Base-by-base conservation (phyloP, 345 rosid species). In the Arabis hirsuta region DNA sequence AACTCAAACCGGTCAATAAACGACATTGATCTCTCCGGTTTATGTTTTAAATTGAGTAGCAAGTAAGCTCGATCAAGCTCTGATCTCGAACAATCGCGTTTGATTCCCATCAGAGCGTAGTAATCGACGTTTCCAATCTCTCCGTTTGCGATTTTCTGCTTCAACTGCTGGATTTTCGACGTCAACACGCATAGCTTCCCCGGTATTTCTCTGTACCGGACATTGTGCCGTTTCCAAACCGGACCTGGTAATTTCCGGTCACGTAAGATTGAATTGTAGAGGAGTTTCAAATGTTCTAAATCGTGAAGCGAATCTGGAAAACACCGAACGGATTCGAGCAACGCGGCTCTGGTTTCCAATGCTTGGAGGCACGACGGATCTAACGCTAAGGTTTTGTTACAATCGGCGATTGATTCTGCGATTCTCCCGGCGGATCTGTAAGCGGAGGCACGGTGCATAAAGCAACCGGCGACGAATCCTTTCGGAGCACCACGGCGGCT, bases 171-270 rank as follows among this genome's bases (percentile, higher is more conserved):
- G 56, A 85, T 86, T 71, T 81, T 92, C 3, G 85, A 26, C 5
- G 97, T 79, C 55, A 96, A 83, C 0, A 87, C 86, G 41, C 96
- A 90, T 38, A 96, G 70, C 58, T 84, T 90, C 10, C 92, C 98
- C 2, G 99, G 98, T 43, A 96, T 90, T 57, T 96, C 99, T 27
- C 88, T 75, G 84, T 91, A 96, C 62, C 88, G 82, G 27, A 92
- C 96, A 2, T 87, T 80, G 67, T 92, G 99, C 42, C 89, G 85
- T 84, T 96, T 96, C 99, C 99, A 96, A 43, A 82, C 94, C 32
- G 99, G 99, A 42, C 99, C 99, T 2, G 98, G 99, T 2, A 96
- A 92, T 75, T 90, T 92, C 78, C 98, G 73, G n/a, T 92, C 98
- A 0, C 99, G 86, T 55, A 92, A 69, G 54, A 96, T 86, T 8